Conservation (phyloP, 768 basidiomycete species). For the Podaxis pistillaris region DNA sequence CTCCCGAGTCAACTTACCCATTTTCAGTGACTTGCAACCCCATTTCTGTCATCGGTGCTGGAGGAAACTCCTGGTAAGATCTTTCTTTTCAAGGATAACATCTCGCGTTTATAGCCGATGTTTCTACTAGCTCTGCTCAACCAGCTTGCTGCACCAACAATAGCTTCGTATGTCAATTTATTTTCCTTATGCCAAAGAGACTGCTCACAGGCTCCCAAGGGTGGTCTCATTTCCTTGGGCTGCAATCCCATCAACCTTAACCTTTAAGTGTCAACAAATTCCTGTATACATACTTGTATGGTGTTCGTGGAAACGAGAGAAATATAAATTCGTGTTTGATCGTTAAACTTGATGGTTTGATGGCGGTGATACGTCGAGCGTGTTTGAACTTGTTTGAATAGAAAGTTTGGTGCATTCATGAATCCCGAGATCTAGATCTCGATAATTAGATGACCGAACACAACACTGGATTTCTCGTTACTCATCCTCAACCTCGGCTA, state of each 20-base stretch:
- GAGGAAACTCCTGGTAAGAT: conserved; percentile 23
- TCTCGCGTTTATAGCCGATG: not conserved
- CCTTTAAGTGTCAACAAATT: not conserved
- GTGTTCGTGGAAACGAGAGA: too few species aligned
- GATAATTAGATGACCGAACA: too few species aligned
- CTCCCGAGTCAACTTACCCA: not conserved
- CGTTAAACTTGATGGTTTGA: too few species aligned
- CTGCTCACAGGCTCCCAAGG: not conserved
- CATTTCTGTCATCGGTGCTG: conserved; percentile 23
- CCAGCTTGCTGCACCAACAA: conserved; percentile 12
- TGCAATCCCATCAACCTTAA: conserved; percentile 5
- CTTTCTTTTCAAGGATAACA: too few species aligned
- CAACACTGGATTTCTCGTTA: too few species aligned
- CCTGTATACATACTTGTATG: too few species aligned
- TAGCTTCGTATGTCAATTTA: not conserved
- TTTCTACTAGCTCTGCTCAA: not conserved
- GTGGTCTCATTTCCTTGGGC: conserved; percentile 6
- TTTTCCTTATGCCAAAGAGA: not conserved
- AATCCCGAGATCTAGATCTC: too few species aligned
- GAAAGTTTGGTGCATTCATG: too few species aligned
- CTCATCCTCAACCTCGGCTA: too few species aligned
- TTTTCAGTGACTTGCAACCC: conserved; percentile 24
- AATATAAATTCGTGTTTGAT: too few species aligned
- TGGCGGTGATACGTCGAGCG: too few species aligned
- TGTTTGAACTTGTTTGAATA: too few species aligned